Base-by-base conservation (phyloP, 495 filamentous ascomycete genomes). In the Echria macrotheca region DNA sequence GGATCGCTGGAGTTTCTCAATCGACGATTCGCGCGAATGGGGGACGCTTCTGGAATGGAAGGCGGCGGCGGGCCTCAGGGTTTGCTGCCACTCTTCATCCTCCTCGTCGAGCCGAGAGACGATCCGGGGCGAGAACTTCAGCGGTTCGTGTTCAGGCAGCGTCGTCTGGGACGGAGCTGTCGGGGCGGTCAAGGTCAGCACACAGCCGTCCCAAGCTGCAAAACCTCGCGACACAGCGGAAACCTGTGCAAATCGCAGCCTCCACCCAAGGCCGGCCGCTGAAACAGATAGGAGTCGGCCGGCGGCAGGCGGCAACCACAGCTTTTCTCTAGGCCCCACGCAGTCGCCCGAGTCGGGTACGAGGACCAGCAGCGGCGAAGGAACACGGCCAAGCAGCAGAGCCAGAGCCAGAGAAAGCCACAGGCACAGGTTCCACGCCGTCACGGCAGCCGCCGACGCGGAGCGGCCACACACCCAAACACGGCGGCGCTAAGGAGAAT, bases 101-200 rank as follows among this genome's bases (percentile, higher is more conserved):
- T 73, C 66, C 36, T 65, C 67, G 50, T 72, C 70, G 11, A 70
- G 63, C 57, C 69, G 57, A 28, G 69, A 61, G 12, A 66, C 62
- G 56, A 65, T 52, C 52, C 71, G 66, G 26, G 69, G 59, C 43
- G 70, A 65, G 53, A 69, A 73, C 54, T 72, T 74, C 47, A 69
- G 46, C 28, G 63, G 59, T 42, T 74, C 69, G 58, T 70, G 70
- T 54, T 75, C 72, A 42, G 73, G 70, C 72, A 71, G 63, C 70
- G 71, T 64, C 69, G 69, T 67, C 65, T 74, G 71, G 63, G 73
- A 74, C 69, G 70, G 69, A 67, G 71, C 73, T 76, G 61, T 33
- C 46, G 47, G 31, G 31, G 32, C 44, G 32, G 58, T 66, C 50
- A 63, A 59, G 52, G 54, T 38, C 14, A 46, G 33, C 17, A 22